Evolutionary conservation across 495 filamentous ascomycete species (phyloP).

Genomic region (Hypoxylon subgilvum): DNA sequence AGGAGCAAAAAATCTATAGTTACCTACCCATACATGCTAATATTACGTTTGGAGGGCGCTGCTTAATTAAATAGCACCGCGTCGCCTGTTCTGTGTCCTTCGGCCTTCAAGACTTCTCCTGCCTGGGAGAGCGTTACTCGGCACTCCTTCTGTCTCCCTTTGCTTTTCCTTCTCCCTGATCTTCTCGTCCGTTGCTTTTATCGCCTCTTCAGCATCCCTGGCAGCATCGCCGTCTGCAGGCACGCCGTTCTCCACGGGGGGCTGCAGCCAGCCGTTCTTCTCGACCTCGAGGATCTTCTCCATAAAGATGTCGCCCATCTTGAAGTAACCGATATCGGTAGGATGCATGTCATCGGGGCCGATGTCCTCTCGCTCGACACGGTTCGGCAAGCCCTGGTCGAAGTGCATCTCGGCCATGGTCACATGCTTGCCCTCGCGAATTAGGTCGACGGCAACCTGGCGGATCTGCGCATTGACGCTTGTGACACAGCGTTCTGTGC

Average conservation of each 20-base stretch:
- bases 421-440: constrained; percentile 44
- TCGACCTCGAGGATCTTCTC: constrained; percentile 47
- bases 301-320: constrained; percentile 56
- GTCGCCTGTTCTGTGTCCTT: constrained; percentile 2
- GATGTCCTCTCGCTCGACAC: constrained; percentile 38
- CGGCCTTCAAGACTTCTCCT: neutral
- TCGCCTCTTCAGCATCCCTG: constrained; percentile 36
- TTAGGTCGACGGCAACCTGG: constrained; percentile 46
- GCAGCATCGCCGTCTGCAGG: constrained; percentile 41
- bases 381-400: constrained; percentile 38
- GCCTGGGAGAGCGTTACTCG: neutral
- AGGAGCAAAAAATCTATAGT: neutral
- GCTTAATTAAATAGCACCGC: neutral
- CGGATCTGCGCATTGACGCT: constrained; percentile 42
- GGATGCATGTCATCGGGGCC: constrained; percentile 45
- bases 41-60: neutral
- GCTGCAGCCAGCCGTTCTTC: constrained; percentile 44
- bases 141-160: constrained; percentile 2
- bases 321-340: constrained; percentile 52
- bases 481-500: constrained; percentile 42
- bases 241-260: constrained; percentile 43
- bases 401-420: constrained; percentile 36
- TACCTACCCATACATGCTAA: neutral
- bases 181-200: constrained; percentile 27
- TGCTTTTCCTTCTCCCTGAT: constrained; percentile 17